Percentiles rank a stretch among this genome's conserved stretches.
phyloP scores from a whole-genome alignment of 352 stramenopile genomes.

The Hyphochytrium catenoides region DNA sequence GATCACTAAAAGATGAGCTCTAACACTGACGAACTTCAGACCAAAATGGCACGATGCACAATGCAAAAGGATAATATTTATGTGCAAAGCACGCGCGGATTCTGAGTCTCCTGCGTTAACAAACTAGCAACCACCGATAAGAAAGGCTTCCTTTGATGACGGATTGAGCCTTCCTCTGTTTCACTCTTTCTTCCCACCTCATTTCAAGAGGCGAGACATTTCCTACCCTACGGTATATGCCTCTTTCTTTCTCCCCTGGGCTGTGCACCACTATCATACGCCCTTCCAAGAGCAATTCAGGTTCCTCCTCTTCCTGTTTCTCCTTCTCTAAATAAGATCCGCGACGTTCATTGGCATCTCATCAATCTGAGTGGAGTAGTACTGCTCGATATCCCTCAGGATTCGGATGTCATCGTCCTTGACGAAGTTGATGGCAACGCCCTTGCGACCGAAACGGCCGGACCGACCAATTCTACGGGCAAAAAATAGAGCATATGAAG shows the following conservation, averaged over 20 bases:
- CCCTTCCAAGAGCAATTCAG: not conserved
- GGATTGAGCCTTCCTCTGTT: not conserved
- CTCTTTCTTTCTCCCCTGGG: not conserved
- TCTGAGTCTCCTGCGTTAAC: no score
- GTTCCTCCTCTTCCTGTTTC: constrained; percentile 1
- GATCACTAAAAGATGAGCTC: no score
- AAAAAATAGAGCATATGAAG: no score
- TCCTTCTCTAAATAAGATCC: constrained; percentile 67
- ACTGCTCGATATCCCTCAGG: constrained; percentile 77
- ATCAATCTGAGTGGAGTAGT: constrained; percentile 78
- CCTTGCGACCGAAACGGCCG: constrained; percentile 87
- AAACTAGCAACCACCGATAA: no score
- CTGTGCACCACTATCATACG: not conserved
- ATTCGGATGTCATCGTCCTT: constrained; percentile 83
- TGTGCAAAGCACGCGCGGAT: no score
- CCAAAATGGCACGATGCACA: no score
- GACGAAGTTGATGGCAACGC: constrained; percentile 95
- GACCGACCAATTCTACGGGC: constrained; percentile 76
- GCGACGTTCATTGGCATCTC: constrained; percentile 84
- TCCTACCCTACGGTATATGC: no score
- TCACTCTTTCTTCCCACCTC: not conserved
- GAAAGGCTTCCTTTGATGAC: not conserved
- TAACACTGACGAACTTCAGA: no score
- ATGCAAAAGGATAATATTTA: no score
- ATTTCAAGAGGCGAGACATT: no score